Conservation (phyloP, 768 basidiomycete species). For the Lactifluus echinatus region DNA sequence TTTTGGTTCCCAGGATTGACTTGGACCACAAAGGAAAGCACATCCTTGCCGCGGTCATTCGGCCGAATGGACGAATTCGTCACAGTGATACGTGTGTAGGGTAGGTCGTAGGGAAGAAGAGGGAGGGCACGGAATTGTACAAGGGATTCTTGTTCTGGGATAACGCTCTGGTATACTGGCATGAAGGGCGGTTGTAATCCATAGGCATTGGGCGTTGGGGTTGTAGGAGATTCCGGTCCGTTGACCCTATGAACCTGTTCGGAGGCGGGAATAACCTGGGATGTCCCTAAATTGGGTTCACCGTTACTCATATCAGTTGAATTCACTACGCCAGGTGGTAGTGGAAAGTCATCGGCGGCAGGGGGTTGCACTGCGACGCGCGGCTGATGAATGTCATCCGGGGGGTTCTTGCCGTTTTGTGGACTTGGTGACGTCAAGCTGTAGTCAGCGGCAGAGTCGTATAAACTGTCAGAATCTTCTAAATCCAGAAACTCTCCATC, state of each 20-base stretch:
- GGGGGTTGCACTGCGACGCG: slow-evolving; percentile 6
- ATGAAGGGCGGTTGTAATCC: slow-evolving; percentile 8
- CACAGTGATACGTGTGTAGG: slow-evolving; percentile 59
- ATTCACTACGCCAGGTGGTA: slow-evolving; percentile 14
- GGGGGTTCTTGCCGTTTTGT: slow-evolving; percentile 16
- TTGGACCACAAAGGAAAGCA: slow-evolving; percentile 76
- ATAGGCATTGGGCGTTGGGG: slow-evolving; percentile 16
- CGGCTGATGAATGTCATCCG: slow-evolving; percentile 13
- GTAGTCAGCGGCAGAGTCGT: slow-evolving; percentile 33
- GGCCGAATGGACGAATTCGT: slow-evolving; percentile 77
- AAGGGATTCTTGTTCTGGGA: slow-evolving; percentile 21
- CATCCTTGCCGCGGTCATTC: slow-evolving; percentile 88
- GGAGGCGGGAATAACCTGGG: neutral
- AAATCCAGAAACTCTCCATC: slow-evolving; percentile 60
- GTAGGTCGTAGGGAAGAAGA: slow-evolving; percentile 61
- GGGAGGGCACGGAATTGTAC: slow-evolving; percentile 65
- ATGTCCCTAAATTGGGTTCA: neutral
- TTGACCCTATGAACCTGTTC: slow-evolving; percentile 14
- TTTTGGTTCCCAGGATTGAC: slow-evolving; percentile 68
- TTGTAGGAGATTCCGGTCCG: slow-evolving; percentile 19
- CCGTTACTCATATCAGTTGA: slow-evolving; percentile 3
- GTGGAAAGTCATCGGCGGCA: slow-evolving; percentile 20
- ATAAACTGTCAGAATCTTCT: slow-evolving; percentile 39
- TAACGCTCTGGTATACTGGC: slow-evolving; percentile 18
- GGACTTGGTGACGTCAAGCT: slow-evolving; percentile 22